Base-by-base conservation (phyloP, 768 basidiomycete species). In the Russula vinacea region DNA sequence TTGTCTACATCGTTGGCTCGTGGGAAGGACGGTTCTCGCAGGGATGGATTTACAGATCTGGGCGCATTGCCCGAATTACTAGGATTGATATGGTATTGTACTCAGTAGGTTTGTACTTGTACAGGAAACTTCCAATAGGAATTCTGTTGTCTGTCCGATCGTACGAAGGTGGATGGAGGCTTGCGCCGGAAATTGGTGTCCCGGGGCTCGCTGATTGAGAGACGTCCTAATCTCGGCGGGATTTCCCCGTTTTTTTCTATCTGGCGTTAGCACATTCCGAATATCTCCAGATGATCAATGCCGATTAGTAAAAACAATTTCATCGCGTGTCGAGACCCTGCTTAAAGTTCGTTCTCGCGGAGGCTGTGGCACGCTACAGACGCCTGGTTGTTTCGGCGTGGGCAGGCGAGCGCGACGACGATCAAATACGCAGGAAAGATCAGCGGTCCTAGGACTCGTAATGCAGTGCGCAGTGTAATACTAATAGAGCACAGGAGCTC, bases 71-170 rank as follows among this genome's bases (percentile, higher is more conserved):
- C 47, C 22, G 33, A 47, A 56, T 51, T 49, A 61, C 55, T 57
- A 55, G 56, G 54, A 37, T 39, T 9, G 47, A 60, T 56, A 17
- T 13, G 10, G 26, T 29, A 37, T 7, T 56, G 59, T 64, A 65
- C 26, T 16, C 33, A 50, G 47, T 52, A 65, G 32, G 33, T 37
- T 60, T 51, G 49, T 56, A 49, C 33, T 61, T 26, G 33, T 51
- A 65, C 32, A 26, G 35, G 64, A 65, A 65, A 19, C 3, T 65
- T 65, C 64, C 22, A 61, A 61, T 26, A 22, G 64, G 61, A 65
- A 65, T 39, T 56, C 59, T 61, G 35, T 61, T 51, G 32, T 52
- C 47, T 56, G 13, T 58, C 56, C 40, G 54, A 65, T 65, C 26
- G 19, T 19, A 52, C 54, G 29, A 60, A 42, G 59, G 52, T 26